Evolutionary conservation across 768 basidiomycete species (phyloP).

Genomic region (Pleurotus salmoneostramineus): DNA sequence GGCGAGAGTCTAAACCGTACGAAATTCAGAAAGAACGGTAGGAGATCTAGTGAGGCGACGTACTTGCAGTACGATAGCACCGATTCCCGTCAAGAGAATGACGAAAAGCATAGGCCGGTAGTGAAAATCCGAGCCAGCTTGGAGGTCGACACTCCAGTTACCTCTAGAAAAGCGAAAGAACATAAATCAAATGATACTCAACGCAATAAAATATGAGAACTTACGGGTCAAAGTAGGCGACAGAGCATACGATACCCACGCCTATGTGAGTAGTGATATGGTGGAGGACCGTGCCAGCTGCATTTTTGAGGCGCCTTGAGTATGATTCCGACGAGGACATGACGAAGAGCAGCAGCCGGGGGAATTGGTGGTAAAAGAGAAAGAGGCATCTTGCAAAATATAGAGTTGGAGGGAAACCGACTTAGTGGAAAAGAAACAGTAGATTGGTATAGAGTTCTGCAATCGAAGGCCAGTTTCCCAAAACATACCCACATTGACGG

Average conservation of each 20-base stretch:
- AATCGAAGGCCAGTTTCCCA: slow-evolving; percentile 1
- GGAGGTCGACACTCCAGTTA: slow-evolving; percentile 79
- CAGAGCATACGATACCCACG: slow-evolving; percentile 64
- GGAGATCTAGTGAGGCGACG: neutral
- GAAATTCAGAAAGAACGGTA: neutral
- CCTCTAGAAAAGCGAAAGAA: slow-evolving; percentile 33
- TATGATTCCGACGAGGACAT: too few relatives aligned
- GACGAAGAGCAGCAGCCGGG: neutral
- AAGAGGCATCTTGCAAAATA: neutral
- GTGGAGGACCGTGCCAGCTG: slow-evolving; percentile 8
- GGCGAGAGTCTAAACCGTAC: slow-evolving; percentile 49
- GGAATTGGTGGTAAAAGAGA: neutral
- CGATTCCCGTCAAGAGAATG: slow-evolving; percentile 56
- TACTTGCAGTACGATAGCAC: slow-evolving; percentile 68
- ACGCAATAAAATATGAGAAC: slow-evolving; percentile 16
- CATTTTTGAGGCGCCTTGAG: neutral
- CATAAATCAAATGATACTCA: neutral
- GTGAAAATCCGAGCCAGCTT: slow-evolving; percentile 72
- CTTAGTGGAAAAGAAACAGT: slow-evolving; percentile 7
- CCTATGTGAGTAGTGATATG: slow-evolving; percentile 48
- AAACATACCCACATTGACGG: slow-evolving; percentile 7
- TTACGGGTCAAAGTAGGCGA: slow-evolving; percentile 75
- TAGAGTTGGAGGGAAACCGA: slow-evolving; percentile 6
- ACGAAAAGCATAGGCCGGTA: slow-evolving; percentile 71
- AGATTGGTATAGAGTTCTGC: slow-evolving; percentile 5